phyloP scores from a whole-genome alignment of 129 eudicot species.

The Apium graveolens region DNA sequence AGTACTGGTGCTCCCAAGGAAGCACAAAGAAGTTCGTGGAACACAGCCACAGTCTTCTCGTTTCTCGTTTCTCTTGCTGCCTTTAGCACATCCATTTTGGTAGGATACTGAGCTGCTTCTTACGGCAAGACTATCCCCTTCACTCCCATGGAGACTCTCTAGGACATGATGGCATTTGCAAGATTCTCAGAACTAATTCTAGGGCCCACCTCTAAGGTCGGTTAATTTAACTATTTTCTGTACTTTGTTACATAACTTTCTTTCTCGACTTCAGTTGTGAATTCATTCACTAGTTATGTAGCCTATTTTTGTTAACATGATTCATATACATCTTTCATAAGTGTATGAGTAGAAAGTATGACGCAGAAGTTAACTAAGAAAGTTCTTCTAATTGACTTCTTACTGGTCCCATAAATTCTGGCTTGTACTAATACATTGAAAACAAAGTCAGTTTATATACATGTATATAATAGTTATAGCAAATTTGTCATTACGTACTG shows the following conservation, averaged over 20 bases:
- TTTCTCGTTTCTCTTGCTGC: constrained; percentile 9
- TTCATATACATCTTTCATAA: background rate
- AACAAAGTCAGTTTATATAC: background rate
- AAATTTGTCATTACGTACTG: background rate
- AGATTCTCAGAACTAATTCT: background rate
- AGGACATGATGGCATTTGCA: background rate
- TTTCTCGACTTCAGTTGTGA: background rate
- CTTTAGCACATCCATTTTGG: constrained; percentile 10
- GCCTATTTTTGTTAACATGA: background rate
- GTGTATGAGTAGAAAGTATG: background rate
- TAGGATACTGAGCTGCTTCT: background rate
- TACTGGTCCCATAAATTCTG: background rate
- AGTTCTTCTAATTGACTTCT: background rate
- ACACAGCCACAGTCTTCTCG: background rate
- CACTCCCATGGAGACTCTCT: constrained; percentile 11
- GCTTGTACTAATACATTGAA: background rate
- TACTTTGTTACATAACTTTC: background rate
- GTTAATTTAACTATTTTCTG: background rate
- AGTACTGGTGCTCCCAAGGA: constrained; percentile 2
- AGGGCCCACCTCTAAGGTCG: background rate
- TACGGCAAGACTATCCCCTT: background rate
- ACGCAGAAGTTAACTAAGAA: background rate
- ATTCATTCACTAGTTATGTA: background rate
- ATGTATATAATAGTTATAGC: background rate
- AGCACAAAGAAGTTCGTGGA: constrained; percentile 8